Percentiles rank a stretch among this genome's conserved stretches.
phyloP scores from a whole-genome alignment of 768 basidiomycete species.

The Leucocoprinus birnbaumii region DNA sequence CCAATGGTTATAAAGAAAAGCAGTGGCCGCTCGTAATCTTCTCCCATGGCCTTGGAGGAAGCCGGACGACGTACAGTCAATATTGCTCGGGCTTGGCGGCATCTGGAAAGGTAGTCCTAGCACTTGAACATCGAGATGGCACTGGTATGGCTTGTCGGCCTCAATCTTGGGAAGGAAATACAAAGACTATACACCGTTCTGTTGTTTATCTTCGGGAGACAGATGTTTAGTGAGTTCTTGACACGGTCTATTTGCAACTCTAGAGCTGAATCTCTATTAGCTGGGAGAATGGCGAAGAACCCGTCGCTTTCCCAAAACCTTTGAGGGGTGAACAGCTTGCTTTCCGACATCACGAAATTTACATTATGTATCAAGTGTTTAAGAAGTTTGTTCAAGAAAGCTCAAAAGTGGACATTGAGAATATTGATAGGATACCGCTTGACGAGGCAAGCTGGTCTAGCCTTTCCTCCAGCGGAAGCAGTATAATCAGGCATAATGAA shows the following conservation, averaged over 20 bases:
- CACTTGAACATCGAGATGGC: slow-evolving; percentile 84
- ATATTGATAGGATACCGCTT: slow-evolving; percentile 31
- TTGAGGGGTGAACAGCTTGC: slow-evolving; percentile 70
- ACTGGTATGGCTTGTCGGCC: slow-evolving; percentile 54
- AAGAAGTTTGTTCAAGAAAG: slow-evolving; percentile 43
- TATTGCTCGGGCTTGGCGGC: slow-evolving; percentile 72
- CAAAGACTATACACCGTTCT: slow-evolving; percentile 22
- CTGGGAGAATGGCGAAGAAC: slow-evolving; percentile 23
- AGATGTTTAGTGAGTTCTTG: slow-evolving; percentile 48
- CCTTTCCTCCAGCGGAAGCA: slow-evolving; percentile 18
- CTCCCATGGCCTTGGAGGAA: slow-evolving; percentile 81
- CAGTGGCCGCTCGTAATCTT: slow-evolving; percentile 82
- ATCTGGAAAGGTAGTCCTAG: slow-evolving; percentile 76
- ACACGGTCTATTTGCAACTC: background rate
- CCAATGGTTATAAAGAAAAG: slow-evolving; percentile 9
- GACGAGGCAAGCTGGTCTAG: slow-evolving; percentile 40
- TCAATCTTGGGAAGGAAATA: slow-evolving; percentile 27
- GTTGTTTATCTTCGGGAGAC: slow-evolving; percentile 53
- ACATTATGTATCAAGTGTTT: slow-evolving; percentile 60
- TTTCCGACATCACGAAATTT: slow-evolving; percentile 68
- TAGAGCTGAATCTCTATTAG: slow-evolving; percentile 17
- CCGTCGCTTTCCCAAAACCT: slow-evolving; percentile 30
- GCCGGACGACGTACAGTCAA: slow-evolving; percentile 71
- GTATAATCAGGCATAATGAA: slow-evolving; percentile 27
- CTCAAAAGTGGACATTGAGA: slow-evolving; percentile 28